Evolutionary conservation across 306 rosid genomes (phyloP).

Genomic region (Castanea sativa): DNA sequence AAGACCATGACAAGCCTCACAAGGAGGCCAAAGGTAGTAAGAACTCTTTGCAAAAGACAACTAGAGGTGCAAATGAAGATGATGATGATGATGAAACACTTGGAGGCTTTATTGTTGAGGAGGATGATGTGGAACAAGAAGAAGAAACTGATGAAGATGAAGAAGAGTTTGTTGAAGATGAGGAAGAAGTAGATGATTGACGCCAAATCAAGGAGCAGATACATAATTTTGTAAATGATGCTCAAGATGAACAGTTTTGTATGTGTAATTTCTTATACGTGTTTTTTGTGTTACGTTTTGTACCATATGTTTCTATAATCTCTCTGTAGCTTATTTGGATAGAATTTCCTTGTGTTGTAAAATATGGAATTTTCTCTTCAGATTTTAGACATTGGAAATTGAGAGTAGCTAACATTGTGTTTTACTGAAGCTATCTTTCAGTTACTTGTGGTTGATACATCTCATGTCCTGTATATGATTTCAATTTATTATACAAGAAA

Average conservation of each 20-base stretch:
- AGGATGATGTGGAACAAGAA: slow-evolving; percentile 42
- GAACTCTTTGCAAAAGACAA: slow-evolving; percentile 33
- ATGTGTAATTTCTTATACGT: background rate
- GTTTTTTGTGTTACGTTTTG: background rate
- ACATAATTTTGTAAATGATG: background rate
- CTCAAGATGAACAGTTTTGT: background rate
- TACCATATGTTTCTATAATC: background rate
- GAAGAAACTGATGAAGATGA: slow-evolving; percentile 24
- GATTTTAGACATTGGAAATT: too few relatives aligned
- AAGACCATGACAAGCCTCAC: slow-evolving; percentile 17
- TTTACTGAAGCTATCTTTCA: too few relatives aligned
- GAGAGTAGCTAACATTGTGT: too few relatives aligned
- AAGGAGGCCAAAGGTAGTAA: slow-evolving; percentile 22
- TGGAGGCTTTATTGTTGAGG: slow-evolving; percentile 68
- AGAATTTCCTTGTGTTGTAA: too few relatives aligned
- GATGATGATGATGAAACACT: slow-evolving; percentile 52
- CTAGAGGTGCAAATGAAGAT: slow-evolving; percentile 14
- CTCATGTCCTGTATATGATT: too few relatives aligned
- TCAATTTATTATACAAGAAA: too few relatives aligned
- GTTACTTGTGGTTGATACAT: too few relatives aligned
- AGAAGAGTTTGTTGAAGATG: slow-evolving; percentile 28
- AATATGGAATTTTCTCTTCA: too few relatives aligned
- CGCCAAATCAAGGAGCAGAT: background rate
- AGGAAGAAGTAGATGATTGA: slow-evolving; percentile 19
- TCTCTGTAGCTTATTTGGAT: too few relatives aligned